These are phyloP conservation scores for Teratosphaeria epicoccoides DNA, from an alignment of 2,329 filamentous ascomycete species.

Conservation along the genomic window DNA sequence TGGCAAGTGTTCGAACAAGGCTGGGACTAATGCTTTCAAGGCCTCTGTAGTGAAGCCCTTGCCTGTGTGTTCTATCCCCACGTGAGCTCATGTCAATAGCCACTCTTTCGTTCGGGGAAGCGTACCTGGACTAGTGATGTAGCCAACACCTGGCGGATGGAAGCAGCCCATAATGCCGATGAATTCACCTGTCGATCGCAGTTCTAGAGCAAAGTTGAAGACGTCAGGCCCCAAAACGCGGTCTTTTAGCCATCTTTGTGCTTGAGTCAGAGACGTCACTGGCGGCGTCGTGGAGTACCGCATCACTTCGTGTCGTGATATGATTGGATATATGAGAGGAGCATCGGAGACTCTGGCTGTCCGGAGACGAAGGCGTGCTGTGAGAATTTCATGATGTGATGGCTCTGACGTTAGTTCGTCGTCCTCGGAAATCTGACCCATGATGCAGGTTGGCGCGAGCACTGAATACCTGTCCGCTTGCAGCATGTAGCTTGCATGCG, in stretches of 20 bases:
- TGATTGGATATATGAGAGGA: slow-evolving; percentile 41
- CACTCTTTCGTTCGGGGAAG: neutral
- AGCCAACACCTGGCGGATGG: slow-evolving; percentile 33
- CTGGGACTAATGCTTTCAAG: slow-evolving; percentile 30
- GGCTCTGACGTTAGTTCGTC: neutral
- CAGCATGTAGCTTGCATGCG: no score
- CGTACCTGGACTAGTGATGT: slow-evolving; percentile 31
- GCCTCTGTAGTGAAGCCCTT: slow-evolving; percentile 37
- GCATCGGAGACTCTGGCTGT: slow-evolving; percentile 43
- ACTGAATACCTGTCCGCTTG: no score
- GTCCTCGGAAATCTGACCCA: neutral
- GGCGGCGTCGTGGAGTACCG: slow-evolving; percentile 36
- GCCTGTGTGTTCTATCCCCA: slow-evolving; percentile 16
- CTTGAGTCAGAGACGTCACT: slow-evolving; percentile 10
- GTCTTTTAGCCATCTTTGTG: slow-evolving; percentile 28
- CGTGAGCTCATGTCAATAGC: neutral
- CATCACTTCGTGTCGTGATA: slow-evolving; percentile 53
- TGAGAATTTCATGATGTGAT: slow-evolving; percentile 20
- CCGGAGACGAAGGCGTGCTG: slow-evolving; percentile 46
- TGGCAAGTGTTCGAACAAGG: slow-evolving; percentile 30
- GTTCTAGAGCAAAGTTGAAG: slow-evolving; percentile 49
- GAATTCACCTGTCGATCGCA: slow-evolving; percentile 39
- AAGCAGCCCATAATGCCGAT: slow-evolving; percentile 35
- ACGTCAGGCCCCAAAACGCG: slow-evolving; percentile 30
- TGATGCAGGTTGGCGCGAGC: no score